Evolutionary conservation across 176 grass and related monocot species (phyloP), one percentile per base, ranked within the genome.

Genomic region (Pharus latifolius): DNA sequence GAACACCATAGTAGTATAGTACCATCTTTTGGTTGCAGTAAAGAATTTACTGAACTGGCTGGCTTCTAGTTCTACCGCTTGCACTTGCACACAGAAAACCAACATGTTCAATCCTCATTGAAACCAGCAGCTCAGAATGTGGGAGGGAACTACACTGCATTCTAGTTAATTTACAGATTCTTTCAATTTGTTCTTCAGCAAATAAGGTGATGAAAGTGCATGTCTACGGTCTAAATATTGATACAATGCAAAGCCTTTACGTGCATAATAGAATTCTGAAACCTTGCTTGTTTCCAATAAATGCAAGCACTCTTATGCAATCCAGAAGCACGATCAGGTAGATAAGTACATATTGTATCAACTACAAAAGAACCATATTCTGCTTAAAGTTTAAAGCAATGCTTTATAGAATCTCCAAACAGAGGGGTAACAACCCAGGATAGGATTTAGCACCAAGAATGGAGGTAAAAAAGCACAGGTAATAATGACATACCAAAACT

Each of bases 21-120:
- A 93, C 90, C 85, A 93, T 89, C 60, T 65, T 86, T 63, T 59
- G 62, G 32, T 64, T 67, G 63, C 23, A 6, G 10, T 34, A 41
- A 7, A 18, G 0, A 25, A 69, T 6, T 67, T 65, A 88, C 1
- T 62, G 69, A 41, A 41, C 20, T 16, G 25, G 28, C 54, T 28
- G 14, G 14, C 15, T 73, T 60, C 65, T 80, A 46, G n/a, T 77
- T 63, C 34, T 69, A 7, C 52, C 13, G 12, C 13, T 78, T 38
- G 63, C 46, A 37, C 13, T 78, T 38, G 63, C 46, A 37, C 30
- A 44, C 23, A 79, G 72, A 24, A 63, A 25, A 38, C 3, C 51
- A 65, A 72, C 80, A 84, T 82, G 15, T 9, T 70, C 49, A 29
- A 42, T 70, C 65, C 69, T 80, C 61, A 83, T 52, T 52, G 64